These are phyloP conservation scores for Astraeus odoratus DNA, from an alignment of 768 basidiomycete genomes.

Conservation along the genomic window DNA sequence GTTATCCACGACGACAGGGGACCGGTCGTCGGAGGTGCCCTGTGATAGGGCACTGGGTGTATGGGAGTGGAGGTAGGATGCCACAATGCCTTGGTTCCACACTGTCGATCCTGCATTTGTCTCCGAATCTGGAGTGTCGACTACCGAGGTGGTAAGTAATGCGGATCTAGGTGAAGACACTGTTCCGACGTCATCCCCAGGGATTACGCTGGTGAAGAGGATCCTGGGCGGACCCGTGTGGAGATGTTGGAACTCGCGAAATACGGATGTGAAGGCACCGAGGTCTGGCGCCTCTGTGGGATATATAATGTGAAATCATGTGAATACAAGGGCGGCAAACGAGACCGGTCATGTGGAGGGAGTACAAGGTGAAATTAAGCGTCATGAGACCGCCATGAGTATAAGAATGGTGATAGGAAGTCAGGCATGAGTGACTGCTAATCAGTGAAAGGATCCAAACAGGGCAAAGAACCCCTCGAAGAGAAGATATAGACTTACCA, in stretches of 20 bases:
- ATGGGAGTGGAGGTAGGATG: conserved; percentile 45
- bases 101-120: conserved; percentile 52
- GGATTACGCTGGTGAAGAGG: conserved; percentile 13
- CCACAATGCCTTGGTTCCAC: conserved; percentile 54
- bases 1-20: conserved; percentile 16
- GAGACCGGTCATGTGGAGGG: neutral
- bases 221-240: conserved; percentile 37
- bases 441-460: neutral
- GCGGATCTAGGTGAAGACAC: conserved; percentile 24
- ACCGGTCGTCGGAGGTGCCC: conserved; percentile 22
- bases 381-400: neutral
- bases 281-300: conserved; percentile 62
- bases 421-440: neutral
- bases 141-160: conserved; percentile 15
- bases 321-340: neutral
- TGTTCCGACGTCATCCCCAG: conserved; percentile 20
- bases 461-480: neutral
- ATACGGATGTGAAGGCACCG: conserved; percentile 63
- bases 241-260: conserved; percentile 56
- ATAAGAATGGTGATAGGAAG: neutral
- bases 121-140: conserved; percentile 24
- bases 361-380: neutral
- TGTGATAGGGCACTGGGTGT: conserved; percentile 21
- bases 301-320: neutral
- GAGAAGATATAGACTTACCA: conserved; percentile 21